Conservation (phyloP, 805 yeast species). For the Saccharomycopsis fermentans region DNA sequence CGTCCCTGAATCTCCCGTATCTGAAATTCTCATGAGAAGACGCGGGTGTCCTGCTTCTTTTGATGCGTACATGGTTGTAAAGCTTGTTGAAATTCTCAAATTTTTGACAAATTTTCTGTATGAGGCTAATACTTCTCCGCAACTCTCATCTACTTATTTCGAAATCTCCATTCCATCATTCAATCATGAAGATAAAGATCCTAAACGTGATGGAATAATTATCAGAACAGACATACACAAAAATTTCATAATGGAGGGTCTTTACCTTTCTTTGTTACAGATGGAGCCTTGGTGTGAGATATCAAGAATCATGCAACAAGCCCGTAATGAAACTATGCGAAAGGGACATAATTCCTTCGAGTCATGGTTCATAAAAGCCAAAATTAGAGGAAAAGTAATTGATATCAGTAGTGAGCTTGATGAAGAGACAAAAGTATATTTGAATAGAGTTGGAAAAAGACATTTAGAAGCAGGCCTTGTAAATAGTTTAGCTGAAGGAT, state of each 20-base stretch:
- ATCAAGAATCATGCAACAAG: slow-evolving; percentile 22
- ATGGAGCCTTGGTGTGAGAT: slow-evolving; percentile 48
- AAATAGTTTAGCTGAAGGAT: slow-evolving; percentile 37
- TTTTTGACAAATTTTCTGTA: neutral
- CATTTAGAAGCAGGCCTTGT: slow-evolving; percentile 55
- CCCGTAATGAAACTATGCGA: neutral
- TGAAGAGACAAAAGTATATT: slow-evolving; percentile 35
- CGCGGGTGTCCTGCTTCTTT: slow-evolving; percentile 87
- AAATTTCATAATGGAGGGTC: slow-evolving; percentile 65
- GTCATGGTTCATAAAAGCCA: neutral
- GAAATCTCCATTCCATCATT: slow-evolving; percentile 54
- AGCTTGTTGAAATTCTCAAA: slow-evolving; percentile 25
- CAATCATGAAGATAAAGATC: slow-evolving; percentile 68
- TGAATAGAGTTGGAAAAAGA: slow-evolving; percentile 52
- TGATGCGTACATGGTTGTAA: slow-evolving; percentile 43
- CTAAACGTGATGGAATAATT: slow-evolving; percentile 41
- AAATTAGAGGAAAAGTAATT: slow-evolving; percentile 21
- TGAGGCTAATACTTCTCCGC: neutral
- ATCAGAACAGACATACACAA: slow-evolving; percentile 35
- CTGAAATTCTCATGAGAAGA: slow-evolving; percentile 45
- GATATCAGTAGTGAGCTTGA: slow-evolving; percentile 43
- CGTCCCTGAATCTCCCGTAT: slow-evolving; percentile 18
- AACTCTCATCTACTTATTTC: slow-evolving; percentile 22
- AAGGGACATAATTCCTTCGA: neutral
- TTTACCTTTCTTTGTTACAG: slow-evolving; percentile 45